Conservation (phyloP, 208 protist genomes). For the Acanthamoeba triangularis region DNA sequence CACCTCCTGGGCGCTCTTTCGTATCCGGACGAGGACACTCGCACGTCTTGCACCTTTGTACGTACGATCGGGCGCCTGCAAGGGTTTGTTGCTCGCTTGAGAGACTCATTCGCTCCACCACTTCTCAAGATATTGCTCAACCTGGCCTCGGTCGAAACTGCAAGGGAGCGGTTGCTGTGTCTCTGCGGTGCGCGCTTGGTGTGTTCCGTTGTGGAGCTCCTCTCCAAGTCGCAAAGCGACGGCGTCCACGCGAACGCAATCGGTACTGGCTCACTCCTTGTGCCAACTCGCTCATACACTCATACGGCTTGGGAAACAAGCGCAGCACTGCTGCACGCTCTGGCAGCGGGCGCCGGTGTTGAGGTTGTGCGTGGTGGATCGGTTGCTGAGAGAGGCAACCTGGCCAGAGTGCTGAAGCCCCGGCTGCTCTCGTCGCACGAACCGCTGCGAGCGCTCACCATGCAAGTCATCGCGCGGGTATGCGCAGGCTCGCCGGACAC, state of each 20-base stretch:
- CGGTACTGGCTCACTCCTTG: not conserved
- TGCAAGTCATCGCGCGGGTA: not conserved
- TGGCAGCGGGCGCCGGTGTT: not conserved
- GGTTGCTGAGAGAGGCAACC: not conserved
- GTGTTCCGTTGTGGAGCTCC: not conserved
- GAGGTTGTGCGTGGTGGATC: not conserved
- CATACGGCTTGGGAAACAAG: too few species aligned
- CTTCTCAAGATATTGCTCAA: not conserved
- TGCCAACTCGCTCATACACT: not conserved
- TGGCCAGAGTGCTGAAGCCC: not conserved
- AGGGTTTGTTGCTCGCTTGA: not conserved
- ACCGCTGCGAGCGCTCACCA: not conserved
- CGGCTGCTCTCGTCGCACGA: not conserved
- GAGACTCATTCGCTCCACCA: not conserved
- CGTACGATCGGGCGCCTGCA: not conserved
- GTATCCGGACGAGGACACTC: constrained; percentile 3
- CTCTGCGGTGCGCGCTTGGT: not conserved
- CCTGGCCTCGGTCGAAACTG: not conserved
- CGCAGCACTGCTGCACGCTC: not conserved
- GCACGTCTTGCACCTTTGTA: not conserved
- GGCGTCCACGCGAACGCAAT: not conserved
- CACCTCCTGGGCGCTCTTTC: not conserved
- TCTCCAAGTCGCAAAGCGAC: not conserved
- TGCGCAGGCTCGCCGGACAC: not conserved
- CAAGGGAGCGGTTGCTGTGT: not conserved